Base-by-base conservation (phyloP, 352 stramenopile species). In the Aphanomyces cochlioides region DNA sequence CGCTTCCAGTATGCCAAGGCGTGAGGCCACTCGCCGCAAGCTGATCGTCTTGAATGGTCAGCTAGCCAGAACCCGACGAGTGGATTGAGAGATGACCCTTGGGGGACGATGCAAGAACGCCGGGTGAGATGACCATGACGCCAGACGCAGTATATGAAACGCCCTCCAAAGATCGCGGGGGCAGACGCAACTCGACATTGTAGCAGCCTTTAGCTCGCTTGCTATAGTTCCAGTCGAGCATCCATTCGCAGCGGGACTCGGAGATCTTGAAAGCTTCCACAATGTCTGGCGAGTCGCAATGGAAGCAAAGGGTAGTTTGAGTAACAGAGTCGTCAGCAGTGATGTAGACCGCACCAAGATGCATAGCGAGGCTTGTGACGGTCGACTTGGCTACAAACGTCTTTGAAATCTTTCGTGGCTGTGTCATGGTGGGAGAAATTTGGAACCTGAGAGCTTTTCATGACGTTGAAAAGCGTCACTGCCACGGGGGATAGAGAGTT, bases 171-270 rank as follows among this genome's bases (percentile, higher is more conserved):
- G 54, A 61, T 3, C 43, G 28, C 28, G 17, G 15, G 19, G 54
- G 54, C 54, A 61, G 17, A 37, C 43, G 54, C 28, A 61, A 2
- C 43, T 61, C 54, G 28, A 61, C n/a, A 7, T 28, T 13, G 54
- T 41, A 41, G 1, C 43, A 12, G 34, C 28, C 21, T 17, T 17
- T 36, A 1, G 50, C 28, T 12, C 43, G 17, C 6, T n/a, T 37
- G 15, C 28, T 10, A 37, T 61, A 13, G 28, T 28, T 28, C 54
- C 54, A 61, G 17, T 7, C 36, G 54, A 61, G 5, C 19, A 3
- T 37, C 10, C 39, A 37, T 13, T 39, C 5, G n/a, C 43, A 37
- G 15, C 54, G 28, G 17, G 19, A 17, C 43, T 61, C 54, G 6
- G 19, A 37, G 19, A 61, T 37, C 0, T 15, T 28, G 28, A 61